These are phyloP conservation scores for Chlorencoelia australis DNA, from an alignment of 2,329 filamentous ascomycete species.

Conservation along the genomic window DNA sequence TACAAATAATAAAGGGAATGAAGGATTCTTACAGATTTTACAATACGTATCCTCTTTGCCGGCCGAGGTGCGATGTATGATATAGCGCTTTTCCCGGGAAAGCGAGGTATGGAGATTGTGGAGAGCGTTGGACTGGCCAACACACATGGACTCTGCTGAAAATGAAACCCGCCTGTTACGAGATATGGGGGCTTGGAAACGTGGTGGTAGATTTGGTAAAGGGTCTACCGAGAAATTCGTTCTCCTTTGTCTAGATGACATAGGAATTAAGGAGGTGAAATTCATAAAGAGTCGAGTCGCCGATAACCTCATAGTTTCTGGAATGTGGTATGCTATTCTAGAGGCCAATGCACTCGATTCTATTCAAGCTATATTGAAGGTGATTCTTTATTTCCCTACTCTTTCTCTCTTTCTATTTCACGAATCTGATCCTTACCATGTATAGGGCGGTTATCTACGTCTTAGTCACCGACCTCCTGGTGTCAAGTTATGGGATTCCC, in stretches of 20 bases:
- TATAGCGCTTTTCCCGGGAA: not conserved
- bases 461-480: not conserved
- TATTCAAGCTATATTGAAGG: not conserved
- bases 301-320: not conserved
- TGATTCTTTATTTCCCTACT: too few relatives aligned
- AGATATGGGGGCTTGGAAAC: not conserved
- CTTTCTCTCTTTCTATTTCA: not conserved
- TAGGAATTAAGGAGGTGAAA: not conserved
- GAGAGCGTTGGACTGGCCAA: not conserved
- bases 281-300: not conserved
- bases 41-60: not conserved
- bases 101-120: not conserved
- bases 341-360: not conserved
- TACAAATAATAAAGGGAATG: not conserved
- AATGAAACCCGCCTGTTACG: not conserved
- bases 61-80: not conserved
- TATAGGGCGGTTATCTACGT: not conserved
- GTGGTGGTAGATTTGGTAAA: not conserved
- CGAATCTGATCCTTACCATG: not conserved
- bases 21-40: not conserved
- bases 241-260: not conserved
- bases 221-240: not conserved
- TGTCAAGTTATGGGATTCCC: not conserved
- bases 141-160: not conserved
- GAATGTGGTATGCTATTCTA: not conserved